Evolutionary conservation across 2,329 filamentous ascomycete genomes (phyloP), one percentile per base, ranked within the genome.

Genomic region (Aureobasidium sp.): DNA sequence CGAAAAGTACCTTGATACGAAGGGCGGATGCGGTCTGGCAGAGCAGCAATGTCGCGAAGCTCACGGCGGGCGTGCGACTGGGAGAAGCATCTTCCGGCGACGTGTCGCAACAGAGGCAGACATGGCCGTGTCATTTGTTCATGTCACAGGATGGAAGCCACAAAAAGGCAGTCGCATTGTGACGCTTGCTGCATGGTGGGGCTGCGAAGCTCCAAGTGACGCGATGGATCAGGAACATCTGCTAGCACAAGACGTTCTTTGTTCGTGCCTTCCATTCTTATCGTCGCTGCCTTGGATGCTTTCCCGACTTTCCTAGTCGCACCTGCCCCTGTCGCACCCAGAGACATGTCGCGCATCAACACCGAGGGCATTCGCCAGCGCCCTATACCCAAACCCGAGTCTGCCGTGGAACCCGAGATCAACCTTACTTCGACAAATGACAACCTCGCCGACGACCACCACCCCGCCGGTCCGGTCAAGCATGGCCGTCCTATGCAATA

Each of bases 1-100:
- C n/a, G 32, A 14, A 9, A 36, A 81, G 82, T 83, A 76, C 86
- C 82, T 74, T 84, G 80, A 73, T 88, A 89, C 66, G 77, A 79
- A 10, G 87, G 86, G n/a, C 82, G 73, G 47, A 86, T 77, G 59
- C 86, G 81, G 50, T 80, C 72, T 3, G 81, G 80, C 7, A 87
- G 77, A 27, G 73, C 68, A 5, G 77, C 72, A 30, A 79, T 73
- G 67, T 82, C 78, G 67, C 78, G 77, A 29, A 87, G 78, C 66
- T 82, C 76, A 62, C 67, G 72, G 64, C 76, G 75, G 14, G 65
- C 61, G 14, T 73, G 61, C 3, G 82, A 82, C 9, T 74, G 74
- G 7, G 82, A 82, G 68, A 88, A 84, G 64, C 65, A 67, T 66
- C 79, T 75, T 5, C 63, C 59, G 55, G 62, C 55, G 41, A 54